Base-by-base conservation (phyloP, 108 stramenopile genomes). In the Conticribra weissflogii region DNA sequence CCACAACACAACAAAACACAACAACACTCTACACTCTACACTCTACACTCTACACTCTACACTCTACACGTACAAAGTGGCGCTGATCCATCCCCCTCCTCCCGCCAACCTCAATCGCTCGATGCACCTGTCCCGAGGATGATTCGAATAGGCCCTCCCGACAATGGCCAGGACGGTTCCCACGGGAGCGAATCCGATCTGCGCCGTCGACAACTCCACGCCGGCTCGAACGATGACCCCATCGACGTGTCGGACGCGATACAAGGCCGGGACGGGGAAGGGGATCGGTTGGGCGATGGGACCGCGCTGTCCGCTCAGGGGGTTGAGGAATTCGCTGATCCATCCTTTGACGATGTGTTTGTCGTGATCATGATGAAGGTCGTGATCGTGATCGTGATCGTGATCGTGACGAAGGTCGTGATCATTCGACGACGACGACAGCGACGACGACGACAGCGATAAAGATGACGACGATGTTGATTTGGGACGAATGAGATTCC, bases 91-190 rank as follows among this genome's bases (percentile, higher is more conserved):
- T 2, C 96, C 96, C 14, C 79, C 84, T 50, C 86, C 83, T 3
- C 88, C 94, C 3, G 89, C 82, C n/a, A 97, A 63, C 55, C 80
- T 74, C 23, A 97, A 66, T 47, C 96, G 85, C 67, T 91, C 88
- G 16, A 94, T 83, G 74, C 96, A 97, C 24, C 81, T 60, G 9
- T 88, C 68, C 7, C 78, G 61, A 9, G 94, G 96, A 65, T 90
- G 84, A 50, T 93, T 88, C 3, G 83, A 80, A 82, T 81, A 96
- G 0, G 82, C 74, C 66, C 92, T 84, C 8, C 77, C 85, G 17
- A 75, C 69, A 31, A 95, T 77, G n/a, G 80, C 66, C n/a, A 93
- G 63, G 3, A 81, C 17, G 2, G 76, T 52, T 22, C 87, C 88
- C 7, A 24, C 30, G 1, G 83, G 78, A 30, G 85, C 76, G n/a